Conservation (phyloP, 352 stramenopile species). For the Globisporangium nagaii region DNA sequence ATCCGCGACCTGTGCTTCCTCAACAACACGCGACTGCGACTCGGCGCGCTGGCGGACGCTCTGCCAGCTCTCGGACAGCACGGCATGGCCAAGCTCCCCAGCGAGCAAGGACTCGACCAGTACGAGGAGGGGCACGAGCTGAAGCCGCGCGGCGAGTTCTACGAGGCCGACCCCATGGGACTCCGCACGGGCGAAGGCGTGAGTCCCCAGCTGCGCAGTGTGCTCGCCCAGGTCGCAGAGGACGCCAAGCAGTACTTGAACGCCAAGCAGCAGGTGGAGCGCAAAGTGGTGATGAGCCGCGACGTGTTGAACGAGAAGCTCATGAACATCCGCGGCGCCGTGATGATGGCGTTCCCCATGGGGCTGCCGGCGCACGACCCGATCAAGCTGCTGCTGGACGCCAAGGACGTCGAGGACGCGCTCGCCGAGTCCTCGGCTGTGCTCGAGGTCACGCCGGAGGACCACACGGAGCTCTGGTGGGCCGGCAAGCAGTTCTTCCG, state of each 20-base stretch:
- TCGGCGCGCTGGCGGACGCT: constrained; percentile 68
- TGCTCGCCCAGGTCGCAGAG: constrained; percentile 67
- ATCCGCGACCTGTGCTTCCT: constrained; percentile 80
- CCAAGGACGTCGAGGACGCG: constrained; percentile 42
- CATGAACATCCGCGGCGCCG: constrained; percentile 86
- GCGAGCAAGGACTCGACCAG: constrained; percentile 86
- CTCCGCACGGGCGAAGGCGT: constrained; percentile 86
- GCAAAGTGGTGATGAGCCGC: constrained; percentile 53
- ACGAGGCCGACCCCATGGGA: constrained; percentile 83
- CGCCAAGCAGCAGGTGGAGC: constrained; percentile 57
- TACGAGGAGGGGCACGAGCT: constrained; percentile 50
- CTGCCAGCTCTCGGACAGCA: constrained; percentile 74
- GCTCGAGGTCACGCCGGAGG: constrained; percentile 73
- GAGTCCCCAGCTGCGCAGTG: constrained; percentile 68
- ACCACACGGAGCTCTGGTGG: constrained; percentile 92
- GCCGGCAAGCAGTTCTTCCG: constrained; percentile 94
- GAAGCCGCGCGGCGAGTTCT: constrained; percentile 73
- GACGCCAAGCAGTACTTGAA: constrained; percentile 76
- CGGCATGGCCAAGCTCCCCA: constrained; percentile 79
- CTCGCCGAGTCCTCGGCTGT: constrained; percentile 62
- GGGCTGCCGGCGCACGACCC: constrained; percentile 89
- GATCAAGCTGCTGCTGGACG: constrained; percentile 83
- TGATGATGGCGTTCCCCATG: constrained; percentile 95
- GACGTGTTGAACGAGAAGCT: constrained; percentile 89
- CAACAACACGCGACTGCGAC: constrained; percentile 76